These are phyloP conservation scores for Apiospora malaysiana DNA, from an alignment of 2,329 filamentous ascomycete genomes.

Conservation along the genomic window DNA sequence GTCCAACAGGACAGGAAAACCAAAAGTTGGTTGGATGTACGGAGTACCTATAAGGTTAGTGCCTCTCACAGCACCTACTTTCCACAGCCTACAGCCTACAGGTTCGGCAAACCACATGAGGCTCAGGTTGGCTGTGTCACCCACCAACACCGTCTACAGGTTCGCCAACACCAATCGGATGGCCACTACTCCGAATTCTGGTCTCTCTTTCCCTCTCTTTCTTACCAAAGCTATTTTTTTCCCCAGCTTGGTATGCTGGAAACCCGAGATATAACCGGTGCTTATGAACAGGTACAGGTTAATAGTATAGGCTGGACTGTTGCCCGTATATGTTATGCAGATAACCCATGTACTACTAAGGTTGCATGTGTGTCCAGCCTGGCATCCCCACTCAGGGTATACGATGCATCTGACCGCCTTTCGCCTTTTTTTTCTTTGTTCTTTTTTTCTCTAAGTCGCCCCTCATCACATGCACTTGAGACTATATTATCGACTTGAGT, in stretches of 20 bases:
- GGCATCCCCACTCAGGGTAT: conserved; percentile 8
- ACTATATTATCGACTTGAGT: not conserved
- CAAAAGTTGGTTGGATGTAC: not conserved
- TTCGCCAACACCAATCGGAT: not conserved
- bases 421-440: not conserved
- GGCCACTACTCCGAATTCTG: not conserved
- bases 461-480: not conserved
- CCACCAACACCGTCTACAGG: not conserved
- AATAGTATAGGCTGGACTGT: too few relatives aligned
- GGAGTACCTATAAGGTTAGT: too few relatives aligned
- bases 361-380: conserved; percentile 6
- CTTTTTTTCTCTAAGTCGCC: not conserved
- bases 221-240: not conserved
- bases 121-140: not conserved
- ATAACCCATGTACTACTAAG: too few relatives aligned
- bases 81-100: not conserved
- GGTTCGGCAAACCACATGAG: not conserved
- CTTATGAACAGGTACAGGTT: not conserved
- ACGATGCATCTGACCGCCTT: conserved; percentile 6
- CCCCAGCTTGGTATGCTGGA: not conserved
- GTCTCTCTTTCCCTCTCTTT: not conserved
- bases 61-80: not conserved
- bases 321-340: not conserved
- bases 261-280: not conserved
- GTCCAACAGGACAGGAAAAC: conserved; percentile 4